Evolutionary conservation across 306 rosid genomes (phyloP).

Genomic region (Vigna angularis): DNA sequence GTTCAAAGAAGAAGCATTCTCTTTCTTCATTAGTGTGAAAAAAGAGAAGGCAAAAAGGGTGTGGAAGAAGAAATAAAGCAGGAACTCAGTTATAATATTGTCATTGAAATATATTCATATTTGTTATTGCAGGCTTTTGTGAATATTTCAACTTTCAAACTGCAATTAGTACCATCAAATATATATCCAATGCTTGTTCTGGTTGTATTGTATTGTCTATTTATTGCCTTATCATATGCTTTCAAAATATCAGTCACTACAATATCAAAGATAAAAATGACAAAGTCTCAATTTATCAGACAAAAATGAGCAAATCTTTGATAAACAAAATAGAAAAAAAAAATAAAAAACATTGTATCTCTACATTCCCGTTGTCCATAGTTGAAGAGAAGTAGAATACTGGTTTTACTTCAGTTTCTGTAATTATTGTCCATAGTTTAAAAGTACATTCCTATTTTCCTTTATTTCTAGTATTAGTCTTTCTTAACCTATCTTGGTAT

Average conservation of each 20-base stretch:
- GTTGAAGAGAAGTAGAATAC: too few relatives aligned
- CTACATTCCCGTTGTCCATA: too few relatives aligned
- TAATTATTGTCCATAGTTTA: too few relatives aligned
- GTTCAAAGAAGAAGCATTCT: not conserved
- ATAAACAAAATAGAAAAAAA: too few relatives aligned
- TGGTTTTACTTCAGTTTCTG: too few relatives aligned
- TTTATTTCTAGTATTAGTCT: too few relatives aligned
- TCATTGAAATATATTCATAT: not conserved
- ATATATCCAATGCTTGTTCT: constrained; percentile 13
- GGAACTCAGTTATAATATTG: not conserved
- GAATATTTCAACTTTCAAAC: constrained; percentile 5
- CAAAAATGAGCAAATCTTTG: too few relatives aligned
- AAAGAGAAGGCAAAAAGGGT: constrained; percentile 12
- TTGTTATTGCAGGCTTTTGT: not conserved
- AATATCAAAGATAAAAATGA: not conserved
- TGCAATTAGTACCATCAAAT: not conserved
- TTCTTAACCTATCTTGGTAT: too few relatives aligned
- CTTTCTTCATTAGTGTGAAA: constrained; percentile 11
- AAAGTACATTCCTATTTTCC: too few relatives aligned
- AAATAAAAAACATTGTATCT: too few relatives aligned
- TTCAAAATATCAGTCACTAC: not conserved
- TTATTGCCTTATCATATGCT: not conserved
- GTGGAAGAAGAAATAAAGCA: not conserved
- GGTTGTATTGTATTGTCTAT: not conserved
- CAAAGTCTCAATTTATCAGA: too few relatives aligned